Evolutionary conservation across 495 filamentous ascomycete genomes (phyloP), one percentile per base, ranked within the genome.

Genomic region (Glarea lozoyensis): DNA sequence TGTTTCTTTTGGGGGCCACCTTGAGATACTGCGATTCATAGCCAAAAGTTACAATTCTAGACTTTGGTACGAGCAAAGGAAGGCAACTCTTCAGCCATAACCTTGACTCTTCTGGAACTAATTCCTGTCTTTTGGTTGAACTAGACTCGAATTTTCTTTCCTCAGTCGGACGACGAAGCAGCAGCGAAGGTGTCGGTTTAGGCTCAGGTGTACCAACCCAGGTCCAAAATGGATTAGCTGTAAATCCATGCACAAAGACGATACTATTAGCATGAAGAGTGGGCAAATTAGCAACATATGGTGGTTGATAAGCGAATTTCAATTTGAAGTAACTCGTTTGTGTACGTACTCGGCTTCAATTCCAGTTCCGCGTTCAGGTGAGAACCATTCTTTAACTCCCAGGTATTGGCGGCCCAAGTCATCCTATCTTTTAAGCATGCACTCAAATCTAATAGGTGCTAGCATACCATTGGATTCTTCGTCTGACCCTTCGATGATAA

Each of bases 261-360:
- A 37, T 37, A 20, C 34, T 37, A 15, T 37, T 7, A 15, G 7
- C 7, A 20, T 15, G 7, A 37, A 7, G 13, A 15, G 13, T 15
- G 16, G n/a, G n/a, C n/a, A 37, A 9, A 20, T 16, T 37, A 15
- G 13, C 7, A 7, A 9, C 34, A 9, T 7, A 9, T 7, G 13
- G 6, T 20, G 34, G 13, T 15, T 15, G 18, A 16, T n/a, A n/a
- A n/a, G n/a, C n/a, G n/a, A n/a, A n/a, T n/a, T n/a, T n/a, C n/a
- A n/a, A n/a, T n/a, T n/a, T n/a, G n/a, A n/a, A n/a, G n/a, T n/a
- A n/a, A n/a, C n/a, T n/a, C n/a, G n/a, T n/a, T n/a, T n/a, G n/a
- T n/a, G n/a, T n/a, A 37, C 34, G 7, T 37, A 37, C 34, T 37
- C 34, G 34, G 34, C 34, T 7, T 20, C 18, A 37, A 37, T 15